Percentiles rank a stretch among this genome's conserved stretches.
phyloP scores from a whole-genome alignment of 768 basidiomycete genomes.

The Lentinula edodes region DNA sequence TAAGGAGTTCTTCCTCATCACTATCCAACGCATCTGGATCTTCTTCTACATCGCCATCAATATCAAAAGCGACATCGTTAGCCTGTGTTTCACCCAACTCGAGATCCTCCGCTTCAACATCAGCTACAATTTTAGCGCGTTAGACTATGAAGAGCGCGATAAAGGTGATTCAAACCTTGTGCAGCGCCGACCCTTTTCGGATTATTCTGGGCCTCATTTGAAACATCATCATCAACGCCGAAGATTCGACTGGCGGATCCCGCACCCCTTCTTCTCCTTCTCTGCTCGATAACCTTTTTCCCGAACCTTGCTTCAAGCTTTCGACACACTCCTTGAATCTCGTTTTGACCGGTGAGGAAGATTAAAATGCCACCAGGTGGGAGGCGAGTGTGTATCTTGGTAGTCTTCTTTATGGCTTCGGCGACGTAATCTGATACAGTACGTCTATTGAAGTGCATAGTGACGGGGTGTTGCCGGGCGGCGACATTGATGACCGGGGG shows the following conservation, averaged over 20 bases:
- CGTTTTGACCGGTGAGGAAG: constrained; percentile 94
- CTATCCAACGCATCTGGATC: constrained; percentile 75
- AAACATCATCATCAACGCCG: constrained; percentile 4
- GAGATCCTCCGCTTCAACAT: constrained; percentile 77
- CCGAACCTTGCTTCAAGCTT: constrained; percentile 79
- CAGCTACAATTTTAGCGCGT: constrained; percentile 35
- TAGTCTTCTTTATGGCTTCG: constrained; percentile 85
- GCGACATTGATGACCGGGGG: constrained; percentile 92
- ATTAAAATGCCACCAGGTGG: constrained; percentile 92
- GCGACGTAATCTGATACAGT: constrained; percentile 85
- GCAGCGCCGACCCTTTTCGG: constrained; percentile 28
- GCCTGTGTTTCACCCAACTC: constrained; percentile 52
- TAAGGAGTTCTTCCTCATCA: constrained; percentile 53
- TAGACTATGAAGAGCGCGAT: neutral
- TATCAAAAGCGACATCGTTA: constrained; percentile 56
- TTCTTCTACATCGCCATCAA: constrained; percentile 55
- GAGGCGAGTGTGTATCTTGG: constrained; percentile 87
- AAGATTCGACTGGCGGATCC: constrained; percentile 7
- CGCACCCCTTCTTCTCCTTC: constrained; percentile 24
- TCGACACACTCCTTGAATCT: constrained; percentile 82
- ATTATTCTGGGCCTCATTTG: constrained; percentile 12
- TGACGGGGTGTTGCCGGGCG: constrained; percentile 92
- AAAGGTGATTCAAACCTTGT: constrained; percentile 35
- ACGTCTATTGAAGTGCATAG: constrained; percentile 85
- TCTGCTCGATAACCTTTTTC: constrained; percentile 50